A percentile compares a stretch with the other conserved stretches of the same genome.
These are phyloP conservation scores for Xylariaceae sp. DNA, from an alignment of 2,329 filamentous ascomycete genomes.

Conservation along the genomic window DNA sequence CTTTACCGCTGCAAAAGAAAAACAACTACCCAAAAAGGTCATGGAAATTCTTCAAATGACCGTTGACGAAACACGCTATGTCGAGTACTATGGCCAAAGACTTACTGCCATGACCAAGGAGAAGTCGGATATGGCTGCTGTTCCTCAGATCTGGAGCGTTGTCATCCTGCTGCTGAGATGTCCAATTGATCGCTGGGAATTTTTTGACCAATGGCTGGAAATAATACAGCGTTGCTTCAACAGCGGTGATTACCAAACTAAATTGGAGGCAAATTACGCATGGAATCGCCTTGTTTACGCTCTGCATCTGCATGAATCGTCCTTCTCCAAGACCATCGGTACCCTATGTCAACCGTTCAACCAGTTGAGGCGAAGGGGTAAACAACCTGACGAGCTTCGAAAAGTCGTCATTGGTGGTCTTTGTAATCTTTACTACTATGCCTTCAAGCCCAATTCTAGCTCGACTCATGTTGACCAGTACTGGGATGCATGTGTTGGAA, in stretches of 20 bases:
- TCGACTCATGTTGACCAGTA: conserved; percentile 72
- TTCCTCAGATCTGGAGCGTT: conserved; percentile 90
- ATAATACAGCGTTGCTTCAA: conserved; percentile 88
- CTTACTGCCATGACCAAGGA: conserved; percentile 73
- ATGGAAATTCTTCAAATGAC: conserved; percentile 66
- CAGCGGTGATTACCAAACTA: conserved; percentile 72
- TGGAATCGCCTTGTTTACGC: conserved; percentile 87
- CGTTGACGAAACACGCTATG: conserved; percentile 68
- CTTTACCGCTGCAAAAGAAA: conserved; percentile 72
- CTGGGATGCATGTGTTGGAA: conserved; percentile 78
- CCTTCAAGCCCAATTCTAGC: conserved; percentile 73
- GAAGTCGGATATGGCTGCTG: conserved; percentile 66
- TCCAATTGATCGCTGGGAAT: conserved; percentile 72
- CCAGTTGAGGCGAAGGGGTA: conserved; percentile 71
- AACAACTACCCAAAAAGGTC: conserved; percentile 70
- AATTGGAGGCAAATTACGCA: conserved; percentile 78
- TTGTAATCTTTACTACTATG: conserved; percentile 83
- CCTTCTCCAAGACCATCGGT: conserved; percentile 61
- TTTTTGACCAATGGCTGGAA: conserved; percentile 75
- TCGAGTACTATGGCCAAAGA: conserved; percentile 70
- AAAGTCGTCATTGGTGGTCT: conserved; percentile 70
- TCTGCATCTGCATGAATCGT: conserved; percentile 67
- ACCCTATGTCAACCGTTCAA: conserved; percentile 72
- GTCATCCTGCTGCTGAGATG: conserved; percentile 78
- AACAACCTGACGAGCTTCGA: conserved; percentile 64